Percentiles rank a stretch among this genome's conserved stretches.
These are phyloP conservation scores for Blastobotrys americana DNA, from an alignment of 805 yeast genomes.

Conservation along the genomic window DNA sequence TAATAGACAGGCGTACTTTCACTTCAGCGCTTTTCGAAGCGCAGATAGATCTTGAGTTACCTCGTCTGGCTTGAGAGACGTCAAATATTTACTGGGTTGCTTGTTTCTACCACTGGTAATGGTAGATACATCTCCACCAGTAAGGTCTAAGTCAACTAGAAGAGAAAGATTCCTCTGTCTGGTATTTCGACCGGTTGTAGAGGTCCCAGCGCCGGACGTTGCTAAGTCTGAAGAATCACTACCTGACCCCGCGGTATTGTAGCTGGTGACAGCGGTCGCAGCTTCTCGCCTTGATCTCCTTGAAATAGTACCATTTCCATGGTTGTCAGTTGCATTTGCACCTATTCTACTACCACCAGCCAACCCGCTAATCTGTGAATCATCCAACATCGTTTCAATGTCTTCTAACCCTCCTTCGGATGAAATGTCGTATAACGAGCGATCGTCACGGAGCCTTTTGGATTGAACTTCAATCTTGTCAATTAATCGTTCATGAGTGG, in stretches of 20 bases:
- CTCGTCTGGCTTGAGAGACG: conserved; percentile 5
- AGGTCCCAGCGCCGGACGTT: neutral
- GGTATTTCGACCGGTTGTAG: neutral
- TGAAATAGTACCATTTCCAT: neutral
- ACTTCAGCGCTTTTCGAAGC: neutral
- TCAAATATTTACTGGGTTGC: conserved; percentile 4
- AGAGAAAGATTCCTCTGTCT: neutral
- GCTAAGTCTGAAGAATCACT: neutral
- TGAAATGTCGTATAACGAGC: conserved; percentile 4
- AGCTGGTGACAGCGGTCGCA: neutral
- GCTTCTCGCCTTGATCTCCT: neutral
- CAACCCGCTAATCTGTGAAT: neutral
- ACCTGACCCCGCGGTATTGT: neutral
- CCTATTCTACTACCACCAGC: neutral
- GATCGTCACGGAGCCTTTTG: conserved; percentile 6
- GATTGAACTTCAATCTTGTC: conserved; percentile 14
- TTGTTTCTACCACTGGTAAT: conserved; percentile 1
- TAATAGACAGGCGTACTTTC: too few relatives aligned
- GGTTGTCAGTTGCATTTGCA: neutral
- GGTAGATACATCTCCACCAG: neutral
- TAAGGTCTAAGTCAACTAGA: neutral
- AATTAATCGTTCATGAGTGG: conserved; percentile 11
- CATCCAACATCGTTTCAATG: conserved; percentile 2
- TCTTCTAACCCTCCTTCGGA: conserved; percentile 2
- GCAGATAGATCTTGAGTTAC: conserved; percentile 1